A percentile compares a stretch with the other conserved stretches of the same genome.
Evolutionary conservation across 176 grass and related monocot genomes (phyloP).

Genomic region (Eremochloa ophiuroides): DNA sequence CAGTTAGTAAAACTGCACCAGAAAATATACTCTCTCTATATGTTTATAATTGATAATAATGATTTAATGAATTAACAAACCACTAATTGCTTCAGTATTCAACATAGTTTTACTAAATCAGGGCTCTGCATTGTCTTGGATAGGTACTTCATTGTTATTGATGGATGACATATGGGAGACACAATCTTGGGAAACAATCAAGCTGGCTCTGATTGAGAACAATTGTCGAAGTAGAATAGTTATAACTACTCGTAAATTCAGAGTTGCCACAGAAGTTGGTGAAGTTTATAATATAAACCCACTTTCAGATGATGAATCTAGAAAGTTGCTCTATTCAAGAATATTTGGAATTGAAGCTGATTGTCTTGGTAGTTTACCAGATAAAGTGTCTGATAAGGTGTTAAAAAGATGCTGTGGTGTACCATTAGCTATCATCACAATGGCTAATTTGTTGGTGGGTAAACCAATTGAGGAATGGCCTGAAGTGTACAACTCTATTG

Average conservation of each 20-base stretch:
- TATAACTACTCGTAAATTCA: not conserved
- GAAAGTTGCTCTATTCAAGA: not conserved
- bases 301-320: not conserved
- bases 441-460: not conserved
- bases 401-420: conserved; percentile 1
- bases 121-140: not conserved
- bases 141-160: conserved; percentile 3
- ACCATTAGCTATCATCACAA: conserved; percentile 3
- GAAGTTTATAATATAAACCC: not conserved
- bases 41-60: not conserved
- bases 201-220: not conserved
- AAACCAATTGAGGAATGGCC: not conserved
- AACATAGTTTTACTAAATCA: not conserved
- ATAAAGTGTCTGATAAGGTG: not conserved
- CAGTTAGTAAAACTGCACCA: not conserved
- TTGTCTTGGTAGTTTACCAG: not conserved
- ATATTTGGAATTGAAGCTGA: not conserved
- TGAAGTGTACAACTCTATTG: not conserved
- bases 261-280: not conserved
- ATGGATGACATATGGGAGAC: conserved; percentile 2
- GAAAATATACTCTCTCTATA: not conserved
- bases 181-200: conserved; percentile 3
- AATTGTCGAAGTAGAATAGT: not conserved
- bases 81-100: not conserved
- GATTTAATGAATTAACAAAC: not conserved